phyloP scores from a whole-genome alignment of 2,329 filamentous ascomycete genomes.

The Stagonosporopsis cucurbitacearum region DNA sequence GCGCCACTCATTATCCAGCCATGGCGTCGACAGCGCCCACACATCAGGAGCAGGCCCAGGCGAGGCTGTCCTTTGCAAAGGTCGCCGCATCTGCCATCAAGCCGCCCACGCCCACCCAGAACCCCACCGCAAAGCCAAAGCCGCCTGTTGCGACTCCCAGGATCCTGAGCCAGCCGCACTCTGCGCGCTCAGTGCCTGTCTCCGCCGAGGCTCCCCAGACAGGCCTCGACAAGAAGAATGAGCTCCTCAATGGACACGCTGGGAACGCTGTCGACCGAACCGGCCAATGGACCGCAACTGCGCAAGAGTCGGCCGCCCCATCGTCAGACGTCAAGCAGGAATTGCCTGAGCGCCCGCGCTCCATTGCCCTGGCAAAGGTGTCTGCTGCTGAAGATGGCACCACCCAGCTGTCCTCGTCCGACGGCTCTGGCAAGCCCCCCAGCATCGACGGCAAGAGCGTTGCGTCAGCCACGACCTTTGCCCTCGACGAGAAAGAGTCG shows the following conservation, averaged over 20 bases:
- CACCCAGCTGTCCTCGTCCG: slow-evolving; percentile 60
- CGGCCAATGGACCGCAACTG: slow-evolving; percentile 33
- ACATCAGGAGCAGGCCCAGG: slow-evolving; percentile 40
- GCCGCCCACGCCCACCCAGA: slow-evolving; percentile 29
- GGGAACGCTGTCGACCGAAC: slow-evolving; percentile 26
- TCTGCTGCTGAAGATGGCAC: slow-evolving; percentile 51
- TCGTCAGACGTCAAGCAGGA: slow-evolving; percentile 56
- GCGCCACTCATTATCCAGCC: not conserved
- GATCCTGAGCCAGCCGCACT: slow-evolving; percentile 29
- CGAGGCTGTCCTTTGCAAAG: slow-evolving; percentile 77
- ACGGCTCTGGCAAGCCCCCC: slow-evolving; percentile 77
- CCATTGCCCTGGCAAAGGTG: slow-evolving; percentile 41
- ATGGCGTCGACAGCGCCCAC: slow-evolving; percentile 45
- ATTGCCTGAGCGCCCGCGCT: slow-evolving; percentile 34
- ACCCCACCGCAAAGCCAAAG: slow-evolving; percentile 30
- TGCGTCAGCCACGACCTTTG: slow-evolving; percentile 91
- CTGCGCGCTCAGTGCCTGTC: slow-evolving; percentile 27
- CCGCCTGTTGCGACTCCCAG: slow-evolving; percentile 36
- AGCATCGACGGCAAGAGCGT: slow-evolving; percentile 90
- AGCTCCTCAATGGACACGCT: slow-evolving; percentile 13
- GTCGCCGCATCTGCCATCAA: slow-evolving; percentile 52
- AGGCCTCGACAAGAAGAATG: slow-evolving; percentile 16
- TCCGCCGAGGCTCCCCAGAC: slow-evolving; percentile 28
- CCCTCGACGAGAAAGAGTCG: slow-evolving; percentile 96
- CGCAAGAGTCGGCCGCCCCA: slow-evolving; percentile 28